Conservation (phyloP, 257 asterid species). For the Plantago elongata region DNA sequence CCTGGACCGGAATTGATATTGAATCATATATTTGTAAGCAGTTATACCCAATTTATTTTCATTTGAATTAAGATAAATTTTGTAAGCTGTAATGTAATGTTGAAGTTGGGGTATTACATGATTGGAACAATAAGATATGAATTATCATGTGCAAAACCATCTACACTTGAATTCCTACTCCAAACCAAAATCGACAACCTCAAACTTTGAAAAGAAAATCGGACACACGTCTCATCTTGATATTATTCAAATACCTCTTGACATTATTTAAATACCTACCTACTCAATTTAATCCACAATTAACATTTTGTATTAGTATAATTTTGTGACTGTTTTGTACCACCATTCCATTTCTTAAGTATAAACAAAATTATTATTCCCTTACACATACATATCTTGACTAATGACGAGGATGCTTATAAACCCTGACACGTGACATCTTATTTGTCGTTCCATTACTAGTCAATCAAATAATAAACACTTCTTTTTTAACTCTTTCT, state of each 20-base stretch:
- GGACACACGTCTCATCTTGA: no score
- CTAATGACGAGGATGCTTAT: conserved; percentile 7
- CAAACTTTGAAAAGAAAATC: background rate
- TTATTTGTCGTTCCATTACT: conserved; percentile 21
- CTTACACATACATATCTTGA: conserved; percentile 8
- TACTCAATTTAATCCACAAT: background rate
- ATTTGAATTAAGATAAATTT: no score
- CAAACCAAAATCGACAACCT: background rate
- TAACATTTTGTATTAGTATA: no score
- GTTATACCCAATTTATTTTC: no score
- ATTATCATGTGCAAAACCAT: no score
- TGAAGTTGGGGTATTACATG: no score
- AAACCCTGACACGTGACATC: conserved; percentile 23
- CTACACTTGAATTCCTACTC: background rate
- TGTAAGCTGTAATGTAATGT: no score
- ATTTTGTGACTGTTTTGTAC: background rate
- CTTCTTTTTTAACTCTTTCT: background rate
- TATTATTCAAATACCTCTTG: no score
- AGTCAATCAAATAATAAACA: conserved; percentile 2
- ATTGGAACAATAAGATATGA: no score
- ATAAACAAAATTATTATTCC: conserved; percentile 5
- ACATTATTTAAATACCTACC: background rate
- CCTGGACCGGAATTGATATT: no score
- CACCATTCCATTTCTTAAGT: background rate
- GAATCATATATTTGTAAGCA: no score